phyloP scores from a whole-genome alignment of 495 filamentous ascomycete genomes.

The Bacidia gigantensis region DNA sequence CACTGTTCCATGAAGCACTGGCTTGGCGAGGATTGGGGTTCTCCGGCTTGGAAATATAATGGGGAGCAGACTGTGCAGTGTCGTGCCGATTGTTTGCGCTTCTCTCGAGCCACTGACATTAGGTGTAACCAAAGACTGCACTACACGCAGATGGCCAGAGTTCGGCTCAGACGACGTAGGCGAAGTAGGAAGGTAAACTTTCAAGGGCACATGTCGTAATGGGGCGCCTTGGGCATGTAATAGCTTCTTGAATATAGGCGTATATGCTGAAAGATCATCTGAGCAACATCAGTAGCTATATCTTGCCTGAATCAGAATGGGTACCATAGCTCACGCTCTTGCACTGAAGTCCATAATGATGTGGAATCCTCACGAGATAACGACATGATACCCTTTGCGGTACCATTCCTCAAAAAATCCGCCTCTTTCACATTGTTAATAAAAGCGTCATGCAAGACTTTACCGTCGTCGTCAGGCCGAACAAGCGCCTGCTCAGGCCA shows the following conservation, averaged over 20 bases:
- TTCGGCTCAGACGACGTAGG: conserved; percentile 26
- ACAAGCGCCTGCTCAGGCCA: conserved; percentile 56
- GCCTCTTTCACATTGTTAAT: conserved; percentile 94
- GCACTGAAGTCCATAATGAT: conserved; percentile 71
- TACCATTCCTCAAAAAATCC: conserved; percentile 82
- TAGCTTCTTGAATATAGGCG: conserved; percentile 60
- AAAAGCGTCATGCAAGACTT: conserved; percentile 65
- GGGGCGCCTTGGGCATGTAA: conserved; percentile 58
- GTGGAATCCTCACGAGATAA: conserved; percentile 80
- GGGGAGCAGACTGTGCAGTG: conserved; percentile 65
- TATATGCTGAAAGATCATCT: conserved; percentile 65
- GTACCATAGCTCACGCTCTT: conserved; percentile 46
- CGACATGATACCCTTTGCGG: conserved; percentile 84
- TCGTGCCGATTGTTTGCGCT: conserved; percentile 66
- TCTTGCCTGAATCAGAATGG: not conserved
- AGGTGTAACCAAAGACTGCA: conserved; percentile 55
- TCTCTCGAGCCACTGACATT: conserved; percentile 34
- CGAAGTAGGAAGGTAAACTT: conserved; percentile 74
- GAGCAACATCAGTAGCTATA: not conserved
- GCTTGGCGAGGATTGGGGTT: conserved; percentile 78
- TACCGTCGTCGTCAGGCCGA: conserved; percentile 45
- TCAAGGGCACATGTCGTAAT: conserved; percentile 69
- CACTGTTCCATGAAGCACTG: conserved; percentile 74
- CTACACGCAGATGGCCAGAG: conserved; percentile 45
- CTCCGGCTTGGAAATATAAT: conserved; percentile 75